Conservation (phyloP, 495 filamentous ascomycete species). For the Podospora comata region DNA sequence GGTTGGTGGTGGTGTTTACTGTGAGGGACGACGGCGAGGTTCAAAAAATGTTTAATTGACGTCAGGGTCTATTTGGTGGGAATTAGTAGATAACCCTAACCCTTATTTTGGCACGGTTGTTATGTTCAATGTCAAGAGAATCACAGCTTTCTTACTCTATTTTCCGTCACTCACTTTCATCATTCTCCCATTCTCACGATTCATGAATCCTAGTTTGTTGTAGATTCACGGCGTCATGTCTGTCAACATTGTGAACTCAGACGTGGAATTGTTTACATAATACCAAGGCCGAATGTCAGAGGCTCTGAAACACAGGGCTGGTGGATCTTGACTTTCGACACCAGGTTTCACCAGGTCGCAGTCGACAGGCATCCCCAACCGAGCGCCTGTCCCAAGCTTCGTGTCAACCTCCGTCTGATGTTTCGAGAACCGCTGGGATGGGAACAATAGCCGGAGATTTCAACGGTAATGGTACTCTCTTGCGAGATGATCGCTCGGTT, state of each 20-base stretch:
- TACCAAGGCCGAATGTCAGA: background rate
- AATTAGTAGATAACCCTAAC: background rate
- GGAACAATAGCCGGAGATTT: background rate
- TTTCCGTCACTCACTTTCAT: background rate
- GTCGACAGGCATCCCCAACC: constrained; percentile 2
- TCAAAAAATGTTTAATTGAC: background rate
- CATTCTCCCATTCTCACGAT: background rate
- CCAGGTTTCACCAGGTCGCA: constrained; percentile 11
- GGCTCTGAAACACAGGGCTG: background rate
- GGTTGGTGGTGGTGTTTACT: background rate
- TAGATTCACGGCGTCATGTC: too few relatives aligned
- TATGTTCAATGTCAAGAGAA: background rate
- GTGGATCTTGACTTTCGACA: background rate
- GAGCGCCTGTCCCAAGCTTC: constrained; percentile 6
- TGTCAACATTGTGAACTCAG: background rate
- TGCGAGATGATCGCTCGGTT: background rate
- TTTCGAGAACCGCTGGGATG: background rate
- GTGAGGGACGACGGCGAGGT: background rate
- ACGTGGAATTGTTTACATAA: background rate
- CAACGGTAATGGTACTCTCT: background rate
- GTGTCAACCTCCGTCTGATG: background rate
- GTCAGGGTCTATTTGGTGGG: background rate
- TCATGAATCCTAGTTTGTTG: background rate
- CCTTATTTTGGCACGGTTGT: background rate
- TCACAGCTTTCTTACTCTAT: background rate